phyloP scores from a whole-genome alignment of 73 alveolate genomes.

The Diophrys sp. region DNA sequence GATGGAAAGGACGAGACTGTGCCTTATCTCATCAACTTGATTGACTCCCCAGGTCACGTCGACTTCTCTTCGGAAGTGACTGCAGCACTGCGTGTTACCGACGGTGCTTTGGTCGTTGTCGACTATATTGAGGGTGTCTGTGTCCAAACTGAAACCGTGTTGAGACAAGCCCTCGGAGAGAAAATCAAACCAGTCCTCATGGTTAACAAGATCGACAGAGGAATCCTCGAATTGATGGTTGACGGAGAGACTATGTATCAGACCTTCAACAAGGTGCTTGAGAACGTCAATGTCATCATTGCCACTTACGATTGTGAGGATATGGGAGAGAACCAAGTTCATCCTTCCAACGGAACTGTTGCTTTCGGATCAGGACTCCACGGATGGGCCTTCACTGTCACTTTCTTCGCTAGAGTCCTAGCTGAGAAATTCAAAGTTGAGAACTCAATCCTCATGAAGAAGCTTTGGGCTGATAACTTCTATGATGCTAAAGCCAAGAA shows the following conservation, averaged over 20 bases:
- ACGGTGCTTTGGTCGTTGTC: slow-evolving; percentile 99
- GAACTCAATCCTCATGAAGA: slow-evolving; percentile 87
- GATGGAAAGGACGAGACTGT: slow-evolving; percentile 24
- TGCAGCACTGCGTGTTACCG: slow-evolving; percentile 98
- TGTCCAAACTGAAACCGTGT: slow-evolving; percentile 97
- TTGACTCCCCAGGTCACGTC: slow-evolving; percentile 99
- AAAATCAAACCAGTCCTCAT: slow-evolving; percentile 97
- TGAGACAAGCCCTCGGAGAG: slow-evolving; percentile 96
- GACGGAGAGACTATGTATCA: slow-evolving; percentile 85
- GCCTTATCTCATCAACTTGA: slow-evolving; percentile 85
- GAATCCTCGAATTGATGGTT: slow-evolving; percentile 89
- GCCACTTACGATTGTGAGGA: slow-evolving; percentile 58
- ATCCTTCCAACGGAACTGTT: slow-evolving; percentile 95
- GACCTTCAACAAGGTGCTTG: slow-evolving; percentile 74
- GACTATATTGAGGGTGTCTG: slow-evolving; percentile 99
- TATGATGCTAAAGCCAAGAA: slow-evolving; percentile 95
- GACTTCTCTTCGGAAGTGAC: slow-evolving; percentile 98
- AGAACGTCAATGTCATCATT: slow-evolving; percentile 91
- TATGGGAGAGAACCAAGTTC: slow-evolving; percentile 70
- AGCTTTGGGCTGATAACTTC: slow-evolving; percentile 99
- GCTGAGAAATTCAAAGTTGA: slow-evolving; percentile 90
- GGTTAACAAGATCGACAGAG: slow-evolving; percentile 96
- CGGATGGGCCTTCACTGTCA: slow-evolving; percentile 98
- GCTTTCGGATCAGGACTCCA: slow-evolving; percentile 98
- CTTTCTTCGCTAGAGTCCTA: slow-evolving; percentile 96